Conservation (phyloP, 345 rosid species). For the Crucihimalaya himalaica region DNA sequence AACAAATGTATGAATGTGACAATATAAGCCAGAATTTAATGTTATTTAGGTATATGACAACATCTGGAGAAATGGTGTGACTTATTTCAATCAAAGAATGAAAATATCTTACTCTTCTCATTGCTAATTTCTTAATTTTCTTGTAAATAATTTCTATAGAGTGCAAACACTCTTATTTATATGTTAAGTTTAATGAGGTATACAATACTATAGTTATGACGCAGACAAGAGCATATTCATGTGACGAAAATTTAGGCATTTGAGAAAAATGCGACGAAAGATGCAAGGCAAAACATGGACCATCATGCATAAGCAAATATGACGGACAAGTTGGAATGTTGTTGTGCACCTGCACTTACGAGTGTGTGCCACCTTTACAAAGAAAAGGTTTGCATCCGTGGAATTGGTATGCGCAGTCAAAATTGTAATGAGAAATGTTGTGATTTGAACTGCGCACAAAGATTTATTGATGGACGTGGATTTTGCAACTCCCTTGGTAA, state of each 20-base stretch:
- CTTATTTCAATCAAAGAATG: too few species aligned
- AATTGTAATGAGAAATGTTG: conserved; percentile 10
- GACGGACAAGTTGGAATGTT: background rate
- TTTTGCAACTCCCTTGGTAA: conserved; percentile 14
- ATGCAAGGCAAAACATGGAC: conserved; percentile 27
- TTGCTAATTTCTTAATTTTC: too few species aligned
- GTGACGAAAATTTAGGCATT: conserved; percentile 10
- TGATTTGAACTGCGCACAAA: conserved; percentile 8
- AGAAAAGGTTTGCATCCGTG: background rate
- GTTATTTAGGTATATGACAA: too few species aligned
- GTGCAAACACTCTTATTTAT: background rate
- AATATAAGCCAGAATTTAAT: too few species aligned
- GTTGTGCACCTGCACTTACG: conserved; percentile 15
- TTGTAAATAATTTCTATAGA: too few species aligned
- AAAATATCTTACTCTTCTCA: too few species aligned
- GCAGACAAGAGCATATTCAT: background rate
- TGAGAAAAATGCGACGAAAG: conserved; percentile 22
- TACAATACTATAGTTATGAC: conserved; percentile 8
- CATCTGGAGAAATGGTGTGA: too few species aligned
- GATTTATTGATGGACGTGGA: conserved; percentile 21
- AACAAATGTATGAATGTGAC: too few species aligned
- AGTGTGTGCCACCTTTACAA: background rate
- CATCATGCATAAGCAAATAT: conserved; percentile 10
- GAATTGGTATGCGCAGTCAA: background rate
- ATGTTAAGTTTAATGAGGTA: background rate